Conservation (phyloP, 1,139 yeast genomes). For the Citeromyces hawaiiensis region DNA sequence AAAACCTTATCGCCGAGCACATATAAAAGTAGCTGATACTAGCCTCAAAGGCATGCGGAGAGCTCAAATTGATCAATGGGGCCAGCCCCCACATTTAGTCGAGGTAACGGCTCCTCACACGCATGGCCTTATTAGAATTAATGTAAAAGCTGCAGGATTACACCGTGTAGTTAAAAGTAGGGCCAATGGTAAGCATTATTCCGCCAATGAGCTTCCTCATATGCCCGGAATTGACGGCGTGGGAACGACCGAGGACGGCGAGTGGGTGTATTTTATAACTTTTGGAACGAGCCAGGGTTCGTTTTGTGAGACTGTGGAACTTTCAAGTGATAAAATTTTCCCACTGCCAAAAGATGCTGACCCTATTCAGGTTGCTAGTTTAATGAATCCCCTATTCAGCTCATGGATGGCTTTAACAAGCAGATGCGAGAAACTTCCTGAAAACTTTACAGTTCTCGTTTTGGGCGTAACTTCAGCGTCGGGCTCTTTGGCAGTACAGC, state of each 20-base stretch:
- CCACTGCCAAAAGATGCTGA: not conserved
- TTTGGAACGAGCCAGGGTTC: not conserved
- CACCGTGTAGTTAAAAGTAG: not conserved
- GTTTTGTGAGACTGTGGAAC: not conserved
- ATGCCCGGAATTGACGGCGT: not conserved
- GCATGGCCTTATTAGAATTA: not conserved
- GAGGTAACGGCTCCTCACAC: not conserved
- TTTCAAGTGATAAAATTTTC: not conserved
- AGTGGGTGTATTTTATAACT: not conserved
- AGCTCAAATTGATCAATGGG: not conserved
- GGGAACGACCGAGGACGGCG: not conserved
- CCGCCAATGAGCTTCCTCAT: not conserved
- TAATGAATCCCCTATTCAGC: not conserved
- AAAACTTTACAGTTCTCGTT: not conserved
- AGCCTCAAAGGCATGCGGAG: not conserved
- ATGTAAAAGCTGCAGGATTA: not conserved
- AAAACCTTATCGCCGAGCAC: not conserved
- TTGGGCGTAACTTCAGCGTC: not conserved
- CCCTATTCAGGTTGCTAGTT: not conserved
- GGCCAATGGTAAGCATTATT: not conserved
- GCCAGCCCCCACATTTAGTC: not conserved
- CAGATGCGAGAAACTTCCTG: not conserved
- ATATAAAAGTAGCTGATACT: not conserved
- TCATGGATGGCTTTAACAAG: not conserved
- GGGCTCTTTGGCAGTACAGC: not conserved